Conservation (phyloP, 805 yeast genomes). For the Cyberlindnera xylosilytica region DNA sequence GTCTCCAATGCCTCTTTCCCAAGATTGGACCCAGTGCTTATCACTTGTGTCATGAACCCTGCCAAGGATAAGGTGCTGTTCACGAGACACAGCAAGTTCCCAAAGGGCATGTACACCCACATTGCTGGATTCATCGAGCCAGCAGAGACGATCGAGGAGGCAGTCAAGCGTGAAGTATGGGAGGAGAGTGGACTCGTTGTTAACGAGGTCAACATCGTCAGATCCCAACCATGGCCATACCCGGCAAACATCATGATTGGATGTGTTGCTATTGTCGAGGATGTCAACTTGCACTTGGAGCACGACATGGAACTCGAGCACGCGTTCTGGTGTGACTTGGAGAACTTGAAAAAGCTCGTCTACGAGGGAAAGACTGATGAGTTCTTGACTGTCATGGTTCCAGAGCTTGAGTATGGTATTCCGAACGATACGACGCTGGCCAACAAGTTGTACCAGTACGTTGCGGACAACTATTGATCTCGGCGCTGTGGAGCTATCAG, state of each 20-base stretch:
- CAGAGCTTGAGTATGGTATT: slow-evolving; percentile 20
- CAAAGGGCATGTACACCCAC: slow-evolving; percentile 63
- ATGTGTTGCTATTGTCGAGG: slow-evolving; percentile 70
- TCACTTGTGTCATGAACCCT: slow-evolving; percentile 69
- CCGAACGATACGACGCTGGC: slow-evolving; percentile 29
- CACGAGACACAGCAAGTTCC: slow-evolving; percentile 62
- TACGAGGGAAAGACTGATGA: slow-evolving; percentile 27
- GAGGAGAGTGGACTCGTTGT: slow-evolving; percentile 84
- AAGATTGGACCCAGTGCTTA: slow-evolving; percentile 86
- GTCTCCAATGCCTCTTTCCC: slow-evolving; percentile 89
- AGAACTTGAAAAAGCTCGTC: slow-evolving; percentile 42
- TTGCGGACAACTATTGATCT: slow-evolving; percentile 18
- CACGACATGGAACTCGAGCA: slow-evolving; percentile 84
- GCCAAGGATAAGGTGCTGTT: slow-evolving; percentile 62
- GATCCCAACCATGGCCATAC: slow-evolving; percentile 94
- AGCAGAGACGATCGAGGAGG: slow-evolving; percentile 86
- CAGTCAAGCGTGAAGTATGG: slow-evolving; percentile 86
- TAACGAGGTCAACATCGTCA: slow-evolving; percentile 53
- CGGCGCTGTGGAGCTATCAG: not conserved
- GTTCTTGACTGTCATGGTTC: slow-evolving; percentile 12
- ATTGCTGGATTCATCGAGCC: slow-evolving; percentile 97
- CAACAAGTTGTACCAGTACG: slow-evolving; percentile 22
- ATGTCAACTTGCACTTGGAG: slow-evolving; percentile 51
- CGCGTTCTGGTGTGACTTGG: slow-evolving; percentile 77
- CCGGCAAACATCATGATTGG: slow-evolving; percentile 43